Conservation (phyloP, 768 basidiomycete species). For the Termitomyces eurrhizus region DNA sequence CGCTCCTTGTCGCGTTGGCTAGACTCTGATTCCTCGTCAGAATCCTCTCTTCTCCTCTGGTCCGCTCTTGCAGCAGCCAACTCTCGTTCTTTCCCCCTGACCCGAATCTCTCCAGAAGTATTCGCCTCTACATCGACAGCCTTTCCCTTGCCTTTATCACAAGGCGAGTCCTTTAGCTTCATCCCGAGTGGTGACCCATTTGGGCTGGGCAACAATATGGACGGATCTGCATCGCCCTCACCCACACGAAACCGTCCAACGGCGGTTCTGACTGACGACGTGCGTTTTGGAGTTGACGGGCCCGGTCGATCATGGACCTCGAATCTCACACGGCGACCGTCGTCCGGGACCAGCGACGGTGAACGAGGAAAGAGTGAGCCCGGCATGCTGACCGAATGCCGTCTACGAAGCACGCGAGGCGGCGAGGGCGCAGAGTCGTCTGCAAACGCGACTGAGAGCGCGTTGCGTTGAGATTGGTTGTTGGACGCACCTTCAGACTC, state of each 20-base stretch:
- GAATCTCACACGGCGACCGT: slow-evolving; percentile 39
- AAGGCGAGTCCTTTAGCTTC: slow-evolving; percentile 6
- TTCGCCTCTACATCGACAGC: slow-evolving; percentile 27
- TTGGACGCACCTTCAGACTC: slow-evolving; percentile 8
- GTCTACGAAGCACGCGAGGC: slow-evolving; percentile 31
- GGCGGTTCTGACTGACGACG: slow-evolving; percentile 45
- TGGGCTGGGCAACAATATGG: slow-evolving; percentile 47
- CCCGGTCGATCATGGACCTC: slow-evolving; percentile 16
- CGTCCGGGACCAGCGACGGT: slow-evolving; percentile 51
- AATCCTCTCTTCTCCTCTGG: slow-evolving; percentile 40
- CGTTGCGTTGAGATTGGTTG: not conserved
- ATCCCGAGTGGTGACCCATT: slow-evolving; percentile 29
- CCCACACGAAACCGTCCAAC: slow-evolving; percentile 42
- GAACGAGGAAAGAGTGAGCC: slow-evolving; percentile 76
- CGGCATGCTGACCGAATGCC: slow-evolving; percentile 65
- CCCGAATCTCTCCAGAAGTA: slow-evolving; percentile 40
- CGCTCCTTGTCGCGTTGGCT: slow-evolving; percentile 52
- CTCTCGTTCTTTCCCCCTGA: slow-evolving; percentile 62
- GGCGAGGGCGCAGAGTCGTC: slow-evolving; percentile 26
- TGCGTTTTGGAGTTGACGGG: slow-evolving; percentile 25
- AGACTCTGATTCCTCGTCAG: slow-evolving; percentile 32
- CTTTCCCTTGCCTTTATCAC: slow-evolving; percentile 45
- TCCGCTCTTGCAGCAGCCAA: slow-evolving; percentile 52
- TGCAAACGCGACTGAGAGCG: slow-evolving; percentile 5
- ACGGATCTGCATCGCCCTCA: slow-evolving; percentile 47